Percentiles rank a stretch among this genome's conserved stretches.
Evolutionary conservation across 495 filamentous ascomycete genomes (phyloP).

Genomic region (Lophiostoma macrostomum): DNA sequence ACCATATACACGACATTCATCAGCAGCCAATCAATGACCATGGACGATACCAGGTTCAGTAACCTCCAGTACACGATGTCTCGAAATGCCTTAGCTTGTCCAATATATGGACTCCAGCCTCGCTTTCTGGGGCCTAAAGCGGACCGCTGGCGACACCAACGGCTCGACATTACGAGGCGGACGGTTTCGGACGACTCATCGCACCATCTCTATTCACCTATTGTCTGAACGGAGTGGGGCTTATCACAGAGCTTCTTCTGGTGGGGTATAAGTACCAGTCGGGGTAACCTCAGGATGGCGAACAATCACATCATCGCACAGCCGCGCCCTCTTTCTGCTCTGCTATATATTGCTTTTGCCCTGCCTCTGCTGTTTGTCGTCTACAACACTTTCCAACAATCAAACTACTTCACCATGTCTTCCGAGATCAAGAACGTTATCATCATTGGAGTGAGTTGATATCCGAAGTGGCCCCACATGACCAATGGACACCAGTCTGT

Average conservation of each 20-base stretch:
- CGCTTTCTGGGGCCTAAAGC: too few species aligned
- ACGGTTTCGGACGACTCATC: too few species aligned
- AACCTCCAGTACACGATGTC: too few species aligned
- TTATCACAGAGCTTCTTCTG: neutral
- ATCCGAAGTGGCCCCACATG: constrained; percentile 8
- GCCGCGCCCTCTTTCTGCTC: neutral
- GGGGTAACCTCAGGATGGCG: constrained; percentile 7
- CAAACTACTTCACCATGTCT: constrained; percentile 11
- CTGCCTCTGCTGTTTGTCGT: constrained; percentile 9
- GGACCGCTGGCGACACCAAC: too few species aligned
- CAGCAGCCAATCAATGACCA: too few species aligned
- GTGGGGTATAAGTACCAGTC: constrained; percentile 12
- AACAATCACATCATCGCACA: constrained; percentile 21
- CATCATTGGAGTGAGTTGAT: constrained; percentile 27
- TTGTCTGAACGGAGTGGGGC: too few species aligned
- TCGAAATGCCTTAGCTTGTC: too few species aligned
- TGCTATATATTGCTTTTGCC: constrained; percentile 13
- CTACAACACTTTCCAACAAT: constrained; percentile 5
- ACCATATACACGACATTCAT: too few species aligned
- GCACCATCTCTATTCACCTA: too few species aligned
- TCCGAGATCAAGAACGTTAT: constrained; percentile 33
- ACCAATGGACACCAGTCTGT: neutral
- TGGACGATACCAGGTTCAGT: too few species aligned
- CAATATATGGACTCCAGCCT: too few species aligned
- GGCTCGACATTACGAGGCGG: too few species aligned